Evolutionary conservation across 78 protist genomes (phyloP).

Genomic region (Chrysochromulina tobinii): DNA sequence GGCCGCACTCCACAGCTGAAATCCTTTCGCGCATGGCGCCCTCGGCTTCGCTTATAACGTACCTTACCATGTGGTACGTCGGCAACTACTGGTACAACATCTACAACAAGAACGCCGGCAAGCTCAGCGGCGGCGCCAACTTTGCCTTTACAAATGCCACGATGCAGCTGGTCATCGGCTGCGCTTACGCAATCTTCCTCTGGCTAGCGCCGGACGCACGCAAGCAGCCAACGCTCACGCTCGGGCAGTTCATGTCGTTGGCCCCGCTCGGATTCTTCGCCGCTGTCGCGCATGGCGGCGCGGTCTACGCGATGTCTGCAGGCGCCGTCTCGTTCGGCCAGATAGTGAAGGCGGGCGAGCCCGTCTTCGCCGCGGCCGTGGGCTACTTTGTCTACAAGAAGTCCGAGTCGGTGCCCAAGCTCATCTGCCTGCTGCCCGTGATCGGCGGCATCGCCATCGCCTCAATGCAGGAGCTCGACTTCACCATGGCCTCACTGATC

Average conservation of each 20-base stretch:
- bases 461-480: conserved; percentile 44
- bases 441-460: conserved; percentile 46
- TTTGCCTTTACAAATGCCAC: conserved; percentile 26
- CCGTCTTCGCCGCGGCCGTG: conserved; percentile 37
- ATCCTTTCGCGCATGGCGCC: neutral
- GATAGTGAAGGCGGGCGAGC: conserved; percentile 54
- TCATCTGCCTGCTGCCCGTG: conserved; percentile 27
- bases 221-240: neutral
- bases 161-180: conserved; percentile 36
- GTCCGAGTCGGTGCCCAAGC: neutral
- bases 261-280: conserved; percentile 23
- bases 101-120: conserved; percentile 28
- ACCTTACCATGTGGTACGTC: conserved; percentile 31
- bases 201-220: conserved; percentile 48
- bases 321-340: conserved; percentile 48
- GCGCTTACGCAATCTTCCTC: conserved; percentile 24
- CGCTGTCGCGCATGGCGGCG: conserved; percentile 33
- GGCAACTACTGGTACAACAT: conserved; percentile 47
- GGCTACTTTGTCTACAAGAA: neutral
- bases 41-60: neutral
- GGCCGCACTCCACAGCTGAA: too few species aligned
- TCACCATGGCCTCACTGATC: neutral
- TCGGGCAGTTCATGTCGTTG: neutral
- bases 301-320: conserved; percentile 32
- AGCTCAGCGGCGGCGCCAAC: conserved; percentile 24